Conservation (phyloP, 2,329 filamentous ascomycete genomes). For the Fusarium circinatum region DNA sequence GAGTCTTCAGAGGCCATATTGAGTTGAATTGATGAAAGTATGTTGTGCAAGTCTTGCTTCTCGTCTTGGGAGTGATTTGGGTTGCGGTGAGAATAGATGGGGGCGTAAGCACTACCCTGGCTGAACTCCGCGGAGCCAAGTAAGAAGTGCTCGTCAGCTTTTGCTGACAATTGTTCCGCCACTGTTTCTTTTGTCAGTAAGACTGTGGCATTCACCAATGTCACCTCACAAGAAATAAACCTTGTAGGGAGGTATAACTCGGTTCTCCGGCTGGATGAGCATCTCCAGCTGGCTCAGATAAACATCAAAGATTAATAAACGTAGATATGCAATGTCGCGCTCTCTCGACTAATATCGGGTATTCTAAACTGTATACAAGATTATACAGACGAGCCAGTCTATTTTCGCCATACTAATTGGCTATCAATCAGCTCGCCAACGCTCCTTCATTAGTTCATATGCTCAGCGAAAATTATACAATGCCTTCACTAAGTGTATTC, state of each 20-base stretch:
- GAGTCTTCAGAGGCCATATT: background rate
- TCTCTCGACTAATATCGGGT: background rate
- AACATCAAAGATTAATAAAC: accelerated
- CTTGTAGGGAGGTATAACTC: background rate
- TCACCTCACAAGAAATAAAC: background rate
- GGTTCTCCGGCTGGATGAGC: background rate
- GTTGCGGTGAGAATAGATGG: background rate
- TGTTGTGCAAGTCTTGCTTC: background rate
- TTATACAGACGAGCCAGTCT: background rate
- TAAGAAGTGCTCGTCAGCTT: background rate
- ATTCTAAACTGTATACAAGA: background rate
- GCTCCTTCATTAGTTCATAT: background rate
- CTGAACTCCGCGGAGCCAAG: background rate
- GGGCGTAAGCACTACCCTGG: background rate
- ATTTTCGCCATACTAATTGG: background rate
- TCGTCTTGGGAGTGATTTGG: accelerated
- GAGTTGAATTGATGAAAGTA: accelerated
- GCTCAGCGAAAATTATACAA: background rate
- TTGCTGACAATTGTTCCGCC: background rate
- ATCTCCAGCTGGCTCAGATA: background rate
- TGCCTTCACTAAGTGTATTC: background rate
- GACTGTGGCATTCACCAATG: background rate
- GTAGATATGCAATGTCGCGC: background rate
- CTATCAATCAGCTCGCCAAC: no score
- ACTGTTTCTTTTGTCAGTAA: background rate